phyloP scores from a whole-genome alignment of 169 alveolate genomes.

The Cryptosporidium xiaoi region DNA sequence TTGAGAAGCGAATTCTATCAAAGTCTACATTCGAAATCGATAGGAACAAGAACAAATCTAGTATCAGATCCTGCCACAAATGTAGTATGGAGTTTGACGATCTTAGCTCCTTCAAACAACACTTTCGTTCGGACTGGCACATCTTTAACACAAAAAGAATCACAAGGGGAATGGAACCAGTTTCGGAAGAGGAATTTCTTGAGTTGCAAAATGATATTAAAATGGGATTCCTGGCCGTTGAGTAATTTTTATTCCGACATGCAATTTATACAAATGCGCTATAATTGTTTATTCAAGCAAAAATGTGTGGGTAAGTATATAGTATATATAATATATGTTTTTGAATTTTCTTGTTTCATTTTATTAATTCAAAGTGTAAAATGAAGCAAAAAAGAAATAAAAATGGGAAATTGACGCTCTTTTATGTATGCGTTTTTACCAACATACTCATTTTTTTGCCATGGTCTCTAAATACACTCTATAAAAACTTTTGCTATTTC shows the following conservation, averaged over 20 bases:
- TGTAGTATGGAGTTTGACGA: conserved; percentile 80
- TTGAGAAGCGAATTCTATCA: background rate
- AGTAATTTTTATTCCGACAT: background rate
- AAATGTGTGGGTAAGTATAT: no score
- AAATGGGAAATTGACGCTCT: background rate
- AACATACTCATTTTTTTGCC: background rate
- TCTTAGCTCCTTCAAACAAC: conserved; percentile 77
- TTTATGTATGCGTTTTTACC: background rate
- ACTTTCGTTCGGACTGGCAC: conserved; percentile 85
- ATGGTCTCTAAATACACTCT: background rate
- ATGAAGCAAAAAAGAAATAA: background rate
- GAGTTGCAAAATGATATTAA: conserved; percentile 64
- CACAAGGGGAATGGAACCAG: conserved; percentile 83
- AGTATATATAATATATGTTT: background rate
- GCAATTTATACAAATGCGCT: background rate
- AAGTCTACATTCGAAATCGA: background rate
- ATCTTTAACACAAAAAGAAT: conserved; percentile 84
- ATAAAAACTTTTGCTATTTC: background rate
- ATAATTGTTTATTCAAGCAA: background rate
- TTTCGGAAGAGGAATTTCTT: conserved; percentile 82
- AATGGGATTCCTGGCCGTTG: conserved; percentile 70
- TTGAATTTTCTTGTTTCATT: background rate
- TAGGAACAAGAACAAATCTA: background rate
- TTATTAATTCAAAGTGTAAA: background rate
- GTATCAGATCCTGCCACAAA: conserved; percentile 2